phyloP scores from a whole-genome alignment of 106 monocot species.

The Ottelia alismoides region DNA sequence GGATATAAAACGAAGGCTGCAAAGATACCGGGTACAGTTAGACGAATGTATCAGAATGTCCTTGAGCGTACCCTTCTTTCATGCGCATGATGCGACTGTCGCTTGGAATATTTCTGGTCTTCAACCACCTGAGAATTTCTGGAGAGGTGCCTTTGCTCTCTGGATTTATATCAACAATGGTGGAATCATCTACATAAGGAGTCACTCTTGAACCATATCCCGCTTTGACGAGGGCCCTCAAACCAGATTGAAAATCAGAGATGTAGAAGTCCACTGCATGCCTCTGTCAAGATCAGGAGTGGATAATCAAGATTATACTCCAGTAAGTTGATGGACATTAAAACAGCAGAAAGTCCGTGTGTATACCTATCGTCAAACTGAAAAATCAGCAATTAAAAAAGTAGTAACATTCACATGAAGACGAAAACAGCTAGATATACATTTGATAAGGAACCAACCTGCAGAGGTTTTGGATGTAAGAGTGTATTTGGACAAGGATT shows the following conservation, averaged over 20 bases:
- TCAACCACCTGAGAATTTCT: constrained; percentile 53
- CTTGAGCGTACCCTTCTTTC: constrained; percentile 90
- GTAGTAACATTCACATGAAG: neutral
- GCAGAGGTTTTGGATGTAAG: too few relatives aligned
- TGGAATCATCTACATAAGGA: constrained; percentile 59
- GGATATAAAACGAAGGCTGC: too few relatives aligned
- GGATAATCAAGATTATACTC: too few relatives aligned
- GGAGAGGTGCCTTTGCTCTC: constrained; percentile 53
- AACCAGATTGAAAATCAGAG: constrained; percentile 73
- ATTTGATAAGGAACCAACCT: neutral
- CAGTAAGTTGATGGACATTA: too few relatives aligned
- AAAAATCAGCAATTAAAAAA: neutral
- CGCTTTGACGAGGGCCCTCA: constrained; percentile 63
- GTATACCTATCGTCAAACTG: neutral
- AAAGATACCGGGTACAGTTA: too few relatives aligned
- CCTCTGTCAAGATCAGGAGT: too few relatives aligned
- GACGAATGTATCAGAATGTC: too few relatives aligned
- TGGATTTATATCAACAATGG: constrained; percentile 37
- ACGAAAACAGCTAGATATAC: neutral
- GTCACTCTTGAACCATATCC: constrained; percentile 64
- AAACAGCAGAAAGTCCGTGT: too few relatives aligned
- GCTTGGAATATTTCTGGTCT: constrained; percentile 52
- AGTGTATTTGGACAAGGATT: too few relatives aligned
- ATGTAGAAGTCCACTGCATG: constrained; percentile 78
- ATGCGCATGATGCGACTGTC: constrained; percentile 63